Evolutionary conservation across 176 grass and related monocot genomes (phyloP).

Genomic region (Oryza rufipogon): DNA sequence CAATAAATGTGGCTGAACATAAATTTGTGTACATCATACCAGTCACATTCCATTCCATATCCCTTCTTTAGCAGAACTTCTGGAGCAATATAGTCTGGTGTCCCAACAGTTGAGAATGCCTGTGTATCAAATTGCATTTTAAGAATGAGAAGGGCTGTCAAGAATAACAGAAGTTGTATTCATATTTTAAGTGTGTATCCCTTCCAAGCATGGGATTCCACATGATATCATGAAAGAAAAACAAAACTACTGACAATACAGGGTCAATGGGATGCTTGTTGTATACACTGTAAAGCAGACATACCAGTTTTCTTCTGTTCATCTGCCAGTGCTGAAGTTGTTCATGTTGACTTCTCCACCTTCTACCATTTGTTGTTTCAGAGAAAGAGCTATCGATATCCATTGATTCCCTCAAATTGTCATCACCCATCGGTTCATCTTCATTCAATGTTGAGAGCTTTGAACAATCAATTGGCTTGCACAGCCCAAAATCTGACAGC

Average conservation of each 20-base stretch:
- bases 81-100: conserved; percentile 98
- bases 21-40: conserved; percentile 50
- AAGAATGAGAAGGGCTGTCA: conserved; percentile 41
- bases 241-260: conserved; percentile 11
- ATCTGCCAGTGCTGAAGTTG: conserved; percentile 98
- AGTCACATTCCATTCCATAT: conserved; percentile 99
- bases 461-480: conserved; percentile 95
- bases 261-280: not conserved
- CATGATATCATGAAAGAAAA: conserved; percentile 15
- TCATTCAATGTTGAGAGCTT: conserved; percentile 92
- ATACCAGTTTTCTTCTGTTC: conserved; percentile 95
- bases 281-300: conserved; percentile 14
- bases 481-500: conserved; percentile 94
- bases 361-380: conserved; percentile 69
- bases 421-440: conserved; percentile 91
- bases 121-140: conserved; percentile 41
- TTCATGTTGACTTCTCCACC: conserved; percentile 90
- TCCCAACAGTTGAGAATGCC: conserved; percentile 99
- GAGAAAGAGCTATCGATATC: conserved; percentile 74
- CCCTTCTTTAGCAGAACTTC: conserved; percentile 99
- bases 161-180: not conserved
- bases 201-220: not conserved
- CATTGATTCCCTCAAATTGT: conserved; percentile 89
- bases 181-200: not conserved
- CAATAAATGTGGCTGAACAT: conserved; percentile 18